Evolutionary conservation across 2,329 filamentous ascomycete genomes (phyloP).

Genomic region (Thelonectria blattea): DNA sequence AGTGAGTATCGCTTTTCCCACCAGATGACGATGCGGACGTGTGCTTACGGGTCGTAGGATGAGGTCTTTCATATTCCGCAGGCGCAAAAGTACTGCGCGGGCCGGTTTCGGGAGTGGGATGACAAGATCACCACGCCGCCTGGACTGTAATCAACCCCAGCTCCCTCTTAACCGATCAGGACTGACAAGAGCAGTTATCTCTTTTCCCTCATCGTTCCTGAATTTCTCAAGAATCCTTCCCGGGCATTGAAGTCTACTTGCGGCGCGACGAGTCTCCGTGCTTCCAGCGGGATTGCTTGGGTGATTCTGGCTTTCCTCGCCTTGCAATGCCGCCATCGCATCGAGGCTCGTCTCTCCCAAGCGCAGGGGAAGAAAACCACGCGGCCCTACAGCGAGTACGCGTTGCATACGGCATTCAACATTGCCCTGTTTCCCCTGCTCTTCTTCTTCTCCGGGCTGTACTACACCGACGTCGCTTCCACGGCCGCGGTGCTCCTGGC

Average conservation of each 20-base stretch:
- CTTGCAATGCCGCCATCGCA: slow-evolving; percentile 57
- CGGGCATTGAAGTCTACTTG: slow-evolving; percentile 25
- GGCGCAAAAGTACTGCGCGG: slow-evolving; percentile 83
- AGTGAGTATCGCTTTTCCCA: slow-evolving; percentile 42
- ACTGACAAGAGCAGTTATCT: slow-evolving; percentile 49
- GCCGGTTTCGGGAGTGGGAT: slow-evolving; percentile 82
- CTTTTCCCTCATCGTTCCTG: slow-evolving; percentile 45
- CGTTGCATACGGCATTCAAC: slow-evolving; percentile 73
- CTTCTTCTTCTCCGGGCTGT: slow-evolving; percentile 95
- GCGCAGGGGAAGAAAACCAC: slow-evolving; percentile 27
- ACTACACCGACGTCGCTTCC: slow-evolving; percentile 92
- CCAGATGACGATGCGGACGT: too few relatives aligned
- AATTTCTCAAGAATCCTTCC: slow-evolving; percentile 20
- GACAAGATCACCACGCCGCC: slow-evolving; percentile 97
- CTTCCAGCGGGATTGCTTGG: slow-evolving; percentile 53
- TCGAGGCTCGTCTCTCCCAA: slow-evolving; percentile 52
- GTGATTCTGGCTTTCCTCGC: slow-evolving; percentile 52
- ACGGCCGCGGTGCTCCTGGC: slow-evolving; percentile 75
- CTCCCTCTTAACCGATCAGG: not conserved
- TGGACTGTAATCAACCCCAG: slow-evolving; percentile 65
- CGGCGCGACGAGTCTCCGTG: slow-evolving; percentile 48
- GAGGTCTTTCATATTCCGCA: slow-evolving; percentile 91
- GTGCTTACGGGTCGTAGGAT: slow-evolving; percentile 61
- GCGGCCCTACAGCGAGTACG: slow-evolving; percentile 46
- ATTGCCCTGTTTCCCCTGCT: slow-evolving; percentile 85